A percentile compares a stretch with the other conserved stretches of the same genome.
phyloP scores from a whole-genome alignment of 768 basidiomycete genomes.

The Amanita molliuscula region DNA sequence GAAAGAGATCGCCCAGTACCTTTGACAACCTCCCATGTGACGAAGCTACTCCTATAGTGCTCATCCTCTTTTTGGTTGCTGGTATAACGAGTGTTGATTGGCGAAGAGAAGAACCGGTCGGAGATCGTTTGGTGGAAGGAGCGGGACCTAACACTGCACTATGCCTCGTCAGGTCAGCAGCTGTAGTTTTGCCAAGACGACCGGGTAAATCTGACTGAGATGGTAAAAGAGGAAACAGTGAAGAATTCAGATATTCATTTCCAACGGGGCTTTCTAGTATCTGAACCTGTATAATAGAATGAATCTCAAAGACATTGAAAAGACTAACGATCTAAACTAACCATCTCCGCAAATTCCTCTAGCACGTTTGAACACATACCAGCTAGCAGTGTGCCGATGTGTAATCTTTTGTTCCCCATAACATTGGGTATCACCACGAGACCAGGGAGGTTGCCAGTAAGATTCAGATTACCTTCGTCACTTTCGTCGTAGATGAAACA shows the following conservation, averaged over 20 bases:
- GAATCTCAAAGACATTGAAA: conserved; percentile 6
- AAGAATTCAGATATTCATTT: conserved; percentile 74
- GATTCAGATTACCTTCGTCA: conserved; percentile 43
- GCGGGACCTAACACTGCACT: conserved; percentile 27
- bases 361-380: conserved; percentile 85
- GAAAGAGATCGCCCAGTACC: conserved; percentile 79
- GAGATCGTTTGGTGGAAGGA: conserved; percentile 42
- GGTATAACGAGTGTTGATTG: conserved; percentile 40
- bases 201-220: conserved; percentile 38
- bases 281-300: conserved; percentile 41
- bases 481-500: conserved; percentile 84
- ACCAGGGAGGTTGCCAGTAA: conserved; percentile 47
- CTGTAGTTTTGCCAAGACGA: conserved; percentile 6
- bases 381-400: conserved; percentile 81
- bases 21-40: conserved; percentile 84
- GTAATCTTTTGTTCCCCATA: conserved; percentile 82
- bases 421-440: conserved; percentile 72
- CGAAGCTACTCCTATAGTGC: conserved; percentile 55
- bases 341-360: conserved; percentile 76
- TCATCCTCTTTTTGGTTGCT: conserved; percentile 49
- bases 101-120: conserved; percentile 36
- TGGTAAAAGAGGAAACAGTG: conserved; percentile 54
- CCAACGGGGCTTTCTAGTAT: conserved; percentile 75
- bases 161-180: conserved; percentile 39
- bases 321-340: conserved; percentile 26